phyloP scores from a whole-genome alignment of 2,329 filamentous ascomycete genomes.

The Fusarium secorum region DNA sequence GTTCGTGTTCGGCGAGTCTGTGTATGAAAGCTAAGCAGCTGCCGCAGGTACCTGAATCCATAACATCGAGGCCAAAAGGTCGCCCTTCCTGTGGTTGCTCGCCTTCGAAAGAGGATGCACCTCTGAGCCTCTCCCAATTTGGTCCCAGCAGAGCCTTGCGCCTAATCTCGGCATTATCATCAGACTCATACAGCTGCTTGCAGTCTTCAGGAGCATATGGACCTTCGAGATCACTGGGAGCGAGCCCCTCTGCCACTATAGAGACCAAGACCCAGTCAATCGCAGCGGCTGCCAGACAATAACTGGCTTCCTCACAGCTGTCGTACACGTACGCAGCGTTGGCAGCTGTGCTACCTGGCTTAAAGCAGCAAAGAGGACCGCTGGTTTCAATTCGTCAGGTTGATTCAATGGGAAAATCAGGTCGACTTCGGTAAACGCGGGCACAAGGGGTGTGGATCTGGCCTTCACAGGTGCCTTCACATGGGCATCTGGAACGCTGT shows the following conservation, averaged over 20 bases:
- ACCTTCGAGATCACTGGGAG: not conserved
- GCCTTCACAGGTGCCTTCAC: not conserved
- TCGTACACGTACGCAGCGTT: not conserved
- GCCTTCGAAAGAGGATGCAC: not conserved
- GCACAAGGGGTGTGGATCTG: not conserved
- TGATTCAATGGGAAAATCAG: not conserved
- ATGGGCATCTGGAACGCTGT: not conserved
- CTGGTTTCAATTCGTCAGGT: not conserved
- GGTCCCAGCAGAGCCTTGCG: not conserved
- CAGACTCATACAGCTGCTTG: not conserved
- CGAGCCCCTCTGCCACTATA: not conserved
- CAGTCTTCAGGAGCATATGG: not conserved
- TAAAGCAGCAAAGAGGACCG: rapidly evolving
- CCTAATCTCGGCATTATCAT: not conserved
- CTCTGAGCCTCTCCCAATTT: not conserved
- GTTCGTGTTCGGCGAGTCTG: not conserved
- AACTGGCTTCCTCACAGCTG: not conserved
- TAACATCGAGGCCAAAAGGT: not conserved
- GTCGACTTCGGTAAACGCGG: not conserved
- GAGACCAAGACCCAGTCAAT: not conserved
- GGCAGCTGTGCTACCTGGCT: not conserved
- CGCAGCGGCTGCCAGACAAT: not conserved
- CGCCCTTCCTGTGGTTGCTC: not conserved
- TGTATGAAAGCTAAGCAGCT: not conserved
- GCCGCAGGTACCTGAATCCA: not conserved